Conservation (phyloP, 805 yeast species). For the Kodamaea leandrae region DNA sequence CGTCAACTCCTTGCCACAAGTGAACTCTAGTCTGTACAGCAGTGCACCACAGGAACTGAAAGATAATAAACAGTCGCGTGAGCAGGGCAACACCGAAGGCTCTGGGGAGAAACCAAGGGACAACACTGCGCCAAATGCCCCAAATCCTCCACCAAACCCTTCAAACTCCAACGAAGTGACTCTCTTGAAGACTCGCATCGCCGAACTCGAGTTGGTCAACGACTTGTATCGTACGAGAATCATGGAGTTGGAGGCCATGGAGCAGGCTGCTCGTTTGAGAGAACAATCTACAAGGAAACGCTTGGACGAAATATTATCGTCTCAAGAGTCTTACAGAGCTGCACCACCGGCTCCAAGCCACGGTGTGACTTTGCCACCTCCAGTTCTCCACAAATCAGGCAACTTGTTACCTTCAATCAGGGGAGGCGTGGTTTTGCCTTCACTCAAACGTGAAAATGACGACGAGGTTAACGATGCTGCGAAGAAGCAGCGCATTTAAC, state of each 20-base stretch:
- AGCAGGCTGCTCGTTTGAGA: constrained; percentile 51
- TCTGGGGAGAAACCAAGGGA: neutral
- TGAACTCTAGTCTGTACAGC: neutral
- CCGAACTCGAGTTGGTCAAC: constrained; percentile 86
- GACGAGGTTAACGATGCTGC: constrained; percentile 13
- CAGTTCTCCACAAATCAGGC: constrained; percentile 8
- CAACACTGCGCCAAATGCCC: constrained; percentile 8
- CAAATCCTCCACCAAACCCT: constrained; percentile 3
- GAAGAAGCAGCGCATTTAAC: constrained; percentile 11
- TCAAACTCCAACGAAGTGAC: constrained; percentile 30
- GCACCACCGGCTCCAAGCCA: constrained; percentile 5
- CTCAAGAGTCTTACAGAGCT: constrained; percentile 7
- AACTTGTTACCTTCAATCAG: constrained; percentile 10
- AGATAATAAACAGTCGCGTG: constrained; percentile 1
- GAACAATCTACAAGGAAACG: constrained; percentile 48
- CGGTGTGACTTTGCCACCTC: constrained; percentile 9
- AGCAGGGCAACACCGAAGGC: neutral
- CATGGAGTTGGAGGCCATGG: constrained; percentile 73
- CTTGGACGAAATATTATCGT: constrained; percentile 43
- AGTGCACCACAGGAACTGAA: constrained; percentile 5
- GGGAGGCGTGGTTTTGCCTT: constrained; percentile 16
- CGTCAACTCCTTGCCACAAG: constrained; percentile 13
- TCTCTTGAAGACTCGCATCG: constrained; percentile 67
- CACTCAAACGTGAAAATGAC: constrained; percentile 24
- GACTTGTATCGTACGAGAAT: constrained; percentile 84